phyloP scores from a whole-genome alignment of 2,329 filamentous ascomycete species.

The Sporothrix brunneoviolacea region DNA sequence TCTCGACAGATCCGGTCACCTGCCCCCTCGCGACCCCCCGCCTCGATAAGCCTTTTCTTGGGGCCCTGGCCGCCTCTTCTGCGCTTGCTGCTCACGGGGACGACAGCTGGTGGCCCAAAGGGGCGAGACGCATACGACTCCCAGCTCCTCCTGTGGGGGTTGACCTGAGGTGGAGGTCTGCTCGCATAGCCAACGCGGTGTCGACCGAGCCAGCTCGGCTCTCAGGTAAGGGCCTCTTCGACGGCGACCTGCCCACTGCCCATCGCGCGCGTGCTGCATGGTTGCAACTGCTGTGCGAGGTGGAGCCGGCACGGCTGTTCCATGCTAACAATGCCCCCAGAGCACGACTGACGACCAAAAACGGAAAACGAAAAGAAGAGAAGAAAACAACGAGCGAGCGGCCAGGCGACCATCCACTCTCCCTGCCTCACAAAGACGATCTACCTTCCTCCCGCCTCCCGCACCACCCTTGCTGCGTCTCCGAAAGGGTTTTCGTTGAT shows the following conservation, averaged over 20 bases:
- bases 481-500: neutral
- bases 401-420: too few relatives aligned
- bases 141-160: slow-evolving; percentile 5
- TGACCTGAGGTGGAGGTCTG: neutral
- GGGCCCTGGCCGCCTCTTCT: neutral
- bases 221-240: neutral
- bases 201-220: neutral
- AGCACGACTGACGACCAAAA: too few relatives aligned
- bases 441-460: neutral
- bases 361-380: neutral
- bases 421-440: too few relatives aligned
- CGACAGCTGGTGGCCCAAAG: neutral
- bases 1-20: neutral
- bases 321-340: too few relatives aligned
- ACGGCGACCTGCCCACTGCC: neutral
- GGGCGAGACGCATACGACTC: slow-evolving; percentile 6
- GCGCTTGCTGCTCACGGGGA: slow-evolving; percentile 1
- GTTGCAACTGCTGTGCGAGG: too few relatives aligned
- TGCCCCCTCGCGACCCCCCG: neutral
- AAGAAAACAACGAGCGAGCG: too few relatives aligned
- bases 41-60: neutral
- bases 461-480: neutral
- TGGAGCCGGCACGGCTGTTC: too few relatives aligned
- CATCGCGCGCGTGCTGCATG: too few relatives aligned
- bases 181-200: neutral